phyloP scores from a whole-genome alignment of 495 filamentous ascomycete species.

The Cercophora sp. region DNA sequence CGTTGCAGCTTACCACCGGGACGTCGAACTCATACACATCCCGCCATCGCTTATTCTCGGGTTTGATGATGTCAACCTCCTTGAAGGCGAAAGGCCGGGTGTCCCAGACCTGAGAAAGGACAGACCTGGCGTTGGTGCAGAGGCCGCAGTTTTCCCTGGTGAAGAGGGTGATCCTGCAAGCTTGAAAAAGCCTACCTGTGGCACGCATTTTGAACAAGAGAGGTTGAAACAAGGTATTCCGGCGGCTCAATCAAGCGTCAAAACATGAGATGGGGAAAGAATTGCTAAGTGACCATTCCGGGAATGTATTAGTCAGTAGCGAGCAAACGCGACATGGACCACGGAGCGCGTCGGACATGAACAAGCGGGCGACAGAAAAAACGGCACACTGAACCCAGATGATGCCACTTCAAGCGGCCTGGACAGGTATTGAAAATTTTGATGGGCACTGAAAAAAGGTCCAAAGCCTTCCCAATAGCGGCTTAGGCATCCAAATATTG shows the following conservation, averaged over 20 bases:
- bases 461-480: no score
- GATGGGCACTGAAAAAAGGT: no score
- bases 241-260: neutral
- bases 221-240: neutral
- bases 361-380: neutral
- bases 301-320: neutral
- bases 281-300: no score
- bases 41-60: slow-evolving; percentile 64
- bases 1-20: slow-evolving; percentile 58
- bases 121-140: slow-evolving; percentile 69
- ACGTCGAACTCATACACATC: slow-evolving; percentile 86
- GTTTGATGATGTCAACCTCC: slow-evolving; percentile 75
- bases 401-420: no score
- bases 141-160: slow-evolving; percentile 75
- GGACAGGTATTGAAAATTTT: no score
- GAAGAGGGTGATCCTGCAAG: slow-evolving; percentile 74
- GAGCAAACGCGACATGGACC: neutral
- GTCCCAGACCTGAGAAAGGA: slow-evolving; percentile 67
- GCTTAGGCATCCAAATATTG: no score
- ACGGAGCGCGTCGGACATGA: neutral
- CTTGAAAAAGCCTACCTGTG: slow-evolving; percentile 46
- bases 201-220: slow-evolving; percentile 30
- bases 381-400: no score
- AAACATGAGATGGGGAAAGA: no score
- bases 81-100: slow-evolving; percentile 65